Evolutionary conservation across 768 basidiomycete genomes (phyloP), one percentile per base, ranked within the genome.

Genomic region (Tricholoma sp.): DNA sequence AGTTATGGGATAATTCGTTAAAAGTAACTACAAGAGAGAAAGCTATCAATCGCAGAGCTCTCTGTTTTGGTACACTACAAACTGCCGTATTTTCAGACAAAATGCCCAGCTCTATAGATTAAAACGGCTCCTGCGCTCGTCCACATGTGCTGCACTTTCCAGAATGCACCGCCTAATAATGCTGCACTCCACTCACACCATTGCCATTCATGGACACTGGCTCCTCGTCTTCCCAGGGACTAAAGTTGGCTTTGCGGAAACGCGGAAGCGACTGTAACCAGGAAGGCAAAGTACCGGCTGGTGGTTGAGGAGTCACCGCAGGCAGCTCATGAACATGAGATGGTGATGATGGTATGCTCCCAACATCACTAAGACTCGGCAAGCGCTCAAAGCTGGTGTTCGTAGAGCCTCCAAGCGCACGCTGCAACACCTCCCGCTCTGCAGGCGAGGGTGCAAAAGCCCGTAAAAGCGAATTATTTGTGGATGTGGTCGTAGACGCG

Each of bases 371-470:
- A 57, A 91, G 74, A 70, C 86, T 89, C 20, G 89, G 88, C 55
- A 91, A 76, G 34, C 85, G 82, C 70, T 91, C 89, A 29, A 89
- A 78, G 66, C 88, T 90, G 53, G 82, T 76, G 70, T 89, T 90
- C 48, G 84, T 78, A 57, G 86, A 86, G 13, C 85, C 82, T 48
- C 87, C 85, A 12, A 93, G 71, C n/a, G 82, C 88, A 52, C 90
- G 86, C 62, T 89, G 85, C 32, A 94, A 79, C 51, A 80, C 91
- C 70, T 91, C 88, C 42, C 91, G 88, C 77, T 94, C 91, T 59
- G 86, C 90, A 53, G 86, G 88, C 59, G 91, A 93, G 32, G 91
- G 91, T 34, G 89, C 91, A 69, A 94, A 94, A 15, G 91, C 91
- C 65, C 88, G 89, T 56, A 90, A 75, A 18, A 84, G 70, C 31